Conservation (phyloP, 495 filamentous ascomycete species). For the Aspergillus indologenus region DNA sequence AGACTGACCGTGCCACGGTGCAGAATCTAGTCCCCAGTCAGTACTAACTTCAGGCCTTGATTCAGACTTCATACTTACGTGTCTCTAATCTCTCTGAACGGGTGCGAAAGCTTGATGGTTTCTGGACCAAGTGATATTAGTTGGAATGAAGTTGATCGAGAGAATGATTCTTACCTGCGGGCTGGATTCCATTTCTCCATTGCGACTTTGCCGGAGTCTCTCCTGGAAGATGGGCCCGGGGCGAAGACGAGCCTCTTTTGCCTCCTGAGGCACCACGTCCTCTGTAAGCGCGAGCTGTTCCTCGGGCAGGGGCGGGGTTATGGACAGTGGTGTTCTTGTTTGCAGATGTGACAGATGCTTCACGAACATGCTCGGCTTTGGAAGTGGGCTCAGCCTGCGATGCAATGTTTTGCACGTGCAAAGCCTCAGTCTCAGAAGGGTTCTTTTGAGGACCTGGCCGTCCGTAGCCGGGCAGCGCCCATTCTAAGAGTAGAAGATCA, state of each 20-base stretch:
- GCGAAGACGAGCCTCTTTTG: slow-evolving; percentile 7
- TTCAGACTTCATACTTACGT: slow-evolving; percentile 28
- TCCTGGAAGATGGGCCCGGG: slow-evolving; percentile 13
- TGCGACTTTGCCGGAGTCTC: slow-evolving; percentile 26
- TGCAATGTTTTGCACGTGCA: neutral
- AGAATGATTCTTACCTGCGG: slow-evolving; percentile 16
- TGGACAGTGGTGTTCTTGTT: neutral
- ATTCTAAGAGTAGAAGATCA: slow-evolving; percentile 13
- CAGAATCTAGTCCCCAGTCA: slow-evolving; percentile 17
- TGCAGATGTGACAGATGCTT: neutral
- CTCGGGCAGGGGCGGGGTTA: neutral
- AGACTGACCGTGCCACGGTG: slow-evolving; percentile 13
- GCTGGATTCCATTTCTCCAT: slow-evolving; percentile 19
- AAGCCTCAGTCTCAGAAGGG: neutral
- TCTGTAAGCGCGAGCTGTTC: neutral
- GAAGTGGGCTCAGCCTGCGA: neutral
- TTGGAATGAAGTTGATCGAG: neutral
- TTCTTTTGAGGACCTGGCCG: neutral
- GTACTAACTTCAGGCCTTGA: too few relatives aligned
- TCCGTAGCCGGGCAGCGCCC: slow-evolving; percentile 22
- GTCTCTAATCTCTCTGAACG: slow-evolving; percentile 23
- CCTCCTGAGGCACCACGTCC: slow-evolving; percentile 5
- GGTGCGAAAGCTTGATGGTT: slow-evolving; percentile 14
- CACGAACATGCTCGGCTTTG: too few relatives aligned
- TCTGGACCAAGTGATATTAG: slow-evolving; percentile 6